A percentile compares a stretch with the other conserved stretches of the same genome.
These are phyloP conservation scores for Xylariaceae sp. DNA, from an alignment of 2,329 filamentous ascomycete genomes.

Conservation along the genomic window DNA sequence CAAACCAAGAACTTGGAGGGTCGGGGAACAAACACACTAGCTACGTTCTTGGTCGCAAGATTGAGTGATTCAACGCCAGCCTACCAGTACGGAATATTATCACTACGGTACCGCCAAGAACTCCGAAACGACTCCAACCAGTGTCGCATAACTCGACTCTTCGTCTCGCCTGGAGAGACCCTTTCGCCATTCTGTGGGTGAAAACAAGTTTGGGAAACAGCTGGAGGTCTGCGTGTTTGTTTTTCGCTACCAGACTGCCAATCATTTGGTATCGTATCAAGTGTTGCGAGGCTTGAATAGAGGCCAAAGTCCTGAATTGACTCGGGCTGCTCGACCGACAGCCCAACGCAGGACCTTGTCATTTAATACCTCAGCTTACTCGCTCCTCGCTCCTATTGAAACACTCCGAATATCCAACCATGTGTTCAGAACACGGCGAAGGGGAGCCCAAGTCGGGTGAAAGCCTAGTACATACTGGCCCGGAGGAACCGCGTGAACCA, in stretches of 20 bases:
- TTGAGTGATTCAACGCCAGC: no score
- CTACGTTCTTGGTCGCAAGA: no score
- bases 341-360: no score
- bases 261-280: not conserved
- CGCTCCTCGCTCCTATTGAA: not conserved
- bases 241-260: not conserved
- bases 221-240: not conserved
- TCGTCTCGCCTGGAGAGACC: no score
- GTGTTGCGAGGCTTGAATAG: not conserved
- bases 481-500: conserved; percentile 22
- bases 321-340: not conserved
- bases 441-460: conserved; percentile 12
- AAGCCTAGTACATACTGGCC: conserved; percentile 7
- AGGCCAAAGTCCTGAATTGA: not conserved
- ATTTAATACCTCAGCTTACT: not conserved
- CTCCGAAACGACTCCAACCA: no score
- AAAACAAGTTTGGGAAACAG: not conserved
- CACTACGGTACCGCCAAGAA: no score
- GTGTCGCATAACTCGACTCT: no score
- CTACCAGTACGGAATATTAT: no score
- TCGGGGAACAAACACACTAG: not conserved
- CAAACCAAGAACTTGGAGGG: not conserved
- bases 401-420: conserved; percentile 9
- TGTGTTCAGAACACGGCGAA: conserved; percentile 27
- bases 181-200: not conserved